Conservation (phyloP, 2,329 filamentous ascomycete species). For the Herpotrichia juniperi region DNA sequence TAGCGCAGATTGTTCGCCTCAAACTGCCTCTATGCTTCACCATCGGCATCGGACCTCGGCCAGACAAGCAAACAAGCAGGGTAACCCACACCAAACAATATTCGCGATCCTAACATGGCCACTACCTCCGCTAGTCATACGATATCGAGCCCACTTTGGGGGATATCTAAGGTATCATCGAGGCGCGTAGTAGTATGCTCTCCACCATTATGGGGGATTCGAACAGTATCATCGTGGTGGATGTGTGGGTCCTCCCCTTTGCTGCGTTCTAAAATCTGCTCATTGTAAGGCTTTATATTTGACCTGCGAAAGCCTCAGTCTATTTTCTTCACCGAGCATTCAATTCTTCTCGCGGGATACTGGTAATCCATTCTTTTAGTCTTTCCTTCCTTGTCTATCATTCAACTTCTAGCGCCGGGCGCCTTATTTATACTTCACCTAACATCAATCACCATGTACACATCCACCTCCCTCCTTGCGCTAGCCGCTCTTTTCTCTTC, state of each 20-base stretch:
- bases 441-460: slow-evolving; percentile 22
- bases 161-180: not conserved
- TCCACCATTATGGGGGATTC: not conserved
- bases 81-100: not conserved
- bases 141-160: not conserved
- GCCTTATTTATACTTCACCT: slow-evolving; percentile 1
- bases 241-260: not conserved
- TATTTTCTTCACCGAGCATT: slow-evolving; percentile 5
- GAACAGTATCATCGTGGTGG: slow-evolving; percentile 1
- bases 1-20: not conserved
- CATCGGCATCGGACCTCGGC: not conserved
- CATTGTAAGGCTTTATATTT: not conserved
- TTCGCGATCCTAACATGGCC: not conserved
- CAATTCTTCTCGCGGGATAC: slow-evolving; percentile 1
- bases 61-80: not conserved
- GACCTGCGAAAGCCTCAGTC: not conserved
- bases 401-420: slow-evolving; percentile 2
- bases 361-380: slow-evolving; percentile 3
- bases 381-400: not conserved
- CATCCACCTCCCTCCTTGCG: slow-evolving; percentile 34
- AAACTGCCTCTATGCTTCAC: slow-evolving; percentile 1
- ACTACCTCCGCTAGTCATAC: not conserved
- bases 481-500: slow-evolving; percentile 35
- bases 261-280: not conserved
- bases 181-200: slow-evolving; percentile 1